Conservation (phyloP, 2,329 filamentous ascomycete species). For the Aschersonia sp. region DNA sequence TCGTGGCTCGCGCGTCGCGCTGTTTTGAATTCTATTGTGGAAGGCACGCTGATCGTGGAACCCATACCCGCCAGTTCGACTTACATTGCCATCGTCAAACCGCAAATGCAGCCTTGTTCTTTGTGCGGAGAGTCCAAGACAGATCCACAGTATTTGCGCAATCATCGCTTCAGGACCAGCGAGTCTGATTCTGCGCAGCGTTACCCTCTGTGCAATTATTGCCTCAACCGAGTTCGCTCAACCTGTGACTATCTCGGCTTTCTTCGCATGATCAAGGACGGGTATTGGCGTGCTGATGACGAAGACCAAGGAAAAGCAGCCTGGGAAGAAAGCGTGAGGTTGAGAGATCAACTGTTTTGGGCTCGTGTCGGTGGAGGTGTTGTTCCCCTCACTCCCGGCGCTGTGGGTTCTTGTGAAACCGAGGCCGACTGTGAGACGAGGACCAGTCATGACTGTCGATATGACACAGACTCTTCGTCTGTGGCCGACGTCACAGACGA, state of each 20-base stretch:
- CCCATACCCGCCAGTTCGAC: slow-evolving; percentile 54
- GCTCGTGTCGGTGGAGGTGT: slow-evolving; percentile 83
- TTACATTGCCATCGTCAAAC: slow-evolving; percentile 32
- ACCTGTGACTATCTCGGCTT: slow-evolving; percentile 92
- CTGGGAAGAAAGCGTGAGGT: slow-evolving; percentile 86
- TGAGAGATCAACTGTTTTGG: slow-evolving; percentile 97
- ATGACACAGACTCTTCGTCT: background rate
- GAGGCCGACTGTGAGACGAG: background rate
- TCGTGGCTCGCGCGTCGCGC: slow-evolving; percentile 86
- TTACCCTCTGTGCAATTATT: slow-evolving; percentile 84
- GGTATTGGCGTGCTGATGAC: slow-evolving; percentile 75
- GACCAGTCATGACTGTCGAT: background rate
- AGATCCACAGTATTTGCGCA: slow-evolving; percentile 56
- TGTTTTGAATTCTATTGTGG: slow-evolving; percentile 69
- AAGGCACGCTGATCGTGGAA: slow-evolving; percentile 80
- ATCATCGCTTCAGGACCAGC: slow-evolving; percentile 77
- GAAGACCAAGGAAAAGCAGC: slow-evolving; percentile 73
- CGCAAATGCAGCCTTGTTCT: slow-evolving; percentile 56
- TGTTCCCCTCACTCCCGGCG: slow-evolving; percentile 41
- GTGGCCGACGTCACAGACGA: background rate
- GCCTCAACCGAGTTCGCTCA: slow-evolving; percentile 66
- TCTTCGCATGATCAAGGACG: slow-evolving; percentile 79
- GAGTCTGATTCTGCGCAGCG: slow-evolving; percentile 77
- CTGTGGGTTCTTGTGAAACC: slow-evolving; percentile 4
- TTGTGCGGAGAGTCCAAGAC: slow-evolving; percentile 77